Conservation (phyloP, 2,329 filamentous ascomycete species). For the Phyllosticta citrichinensis region DNA sequence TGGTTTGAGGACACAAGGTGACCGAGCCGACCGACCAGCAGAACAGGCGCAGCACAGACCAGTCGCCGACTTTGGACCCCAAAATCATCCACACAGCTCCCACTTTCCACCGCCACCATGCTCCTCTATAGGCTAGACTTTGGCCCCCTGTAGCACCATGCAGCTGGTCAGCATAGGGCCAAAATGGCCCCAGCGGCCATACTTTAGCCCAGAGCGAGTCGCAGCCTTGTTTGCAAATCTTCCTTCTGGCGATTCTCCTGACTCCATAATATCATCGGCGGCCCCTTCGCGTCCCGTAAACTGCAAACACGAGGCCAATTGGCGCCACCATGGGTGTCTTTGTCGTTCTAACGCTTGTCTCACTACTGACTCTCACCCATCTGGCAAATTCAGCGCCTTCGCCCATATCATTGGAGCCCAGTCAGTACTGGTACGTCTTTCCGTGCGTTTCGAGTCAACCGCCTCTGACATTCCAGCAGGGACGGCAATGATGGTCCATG, state of each 20-base stretch:
- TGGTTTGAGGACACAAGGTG: neutral
- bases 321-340: neutral
- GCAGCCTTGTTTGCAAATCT: neutral
- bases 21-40: neutral
- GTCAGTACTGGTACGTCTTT: constrained; percentile 18
- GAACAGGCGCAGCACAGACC: neutral
- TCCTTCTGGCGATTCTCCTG: neutral
- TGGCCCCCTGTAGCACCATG: neutral
- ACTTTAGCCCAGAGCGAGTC: neutral
- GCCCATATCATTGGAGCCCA: constrained; percentile 17
- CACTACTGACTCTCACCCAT: neutral
- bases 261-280: neutral
- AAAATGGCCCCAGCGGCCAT: neutral
- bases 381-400: neutral
- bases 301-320: neutral
- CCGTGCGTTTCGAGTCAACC: neutral
- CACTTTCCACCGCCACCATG: neutral
- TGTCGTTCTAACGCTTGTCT: neutral
- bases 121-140: neutral
- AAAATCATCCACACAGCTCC: neutral
- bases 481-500: constrained; percentile 24
- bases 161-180: neutral
- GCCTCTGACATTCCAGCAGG: constrained; percentile 11
- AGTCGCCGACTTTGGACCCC: neutral
- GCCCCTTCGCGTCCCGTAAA: neutral